These are phyloP conservation scores for Rusavskia elegans DNA, from an alignment of 495 filamentous ascomycete genomes.

Conservation along the genomic window DNA sequence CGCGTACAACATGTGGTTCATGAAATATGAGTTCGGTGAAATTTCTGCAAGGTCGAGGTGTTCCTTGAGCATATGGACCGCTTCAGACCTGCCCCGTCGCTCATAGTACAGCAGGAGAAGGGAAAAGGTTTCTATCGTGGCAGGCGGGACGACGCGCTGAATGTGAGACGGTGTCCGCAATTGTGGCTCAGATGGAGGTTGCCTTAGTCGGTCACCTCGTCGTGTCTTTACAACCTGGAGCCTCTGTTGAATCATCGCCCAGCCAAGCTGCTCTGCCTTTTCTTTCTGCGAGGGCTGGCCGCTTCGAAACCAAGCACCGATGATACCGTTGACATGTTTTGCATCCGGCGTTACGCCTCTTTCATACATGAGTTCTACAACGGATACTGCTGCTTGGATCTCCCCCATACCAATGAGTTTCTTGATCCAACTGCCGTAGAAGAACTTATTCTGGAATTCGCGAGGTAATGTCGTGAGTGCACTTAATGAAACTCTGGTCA, in stretches of 20 bases:
- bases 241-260: constrained; percentile 57
- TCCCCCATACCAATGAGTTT: constrained; percentile 59
- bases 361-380: constrained; percentile 51
- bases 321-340: constrained; percentile 59
- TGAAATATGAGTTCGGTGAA: constrained; percentile 48
- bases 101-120: constrained; percentile 58
- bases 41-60: constrained; percentile 43
- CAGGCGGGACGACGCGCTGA: constrained; percentile 32
- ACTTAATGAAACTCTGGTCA: constrained; percentile 35
- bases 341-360: constrained; percentile 46
- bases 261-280: constrained; percentile 55
- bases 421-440: constrained; percentile 70
- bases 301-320: constrained; percentile 57
- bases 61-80: constrained; percentile 39
- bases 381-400: constrained; percentile 48
- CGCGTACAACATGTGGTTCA: constrained; percentile 59
- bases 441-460: constrained; percentile 57
- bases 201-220: background rate
- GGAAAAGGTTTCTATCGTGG: constrained; percentile 62
- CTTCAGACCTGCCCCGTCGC: constrained; percentile 37
- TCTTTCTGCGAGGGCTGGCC: constrained; percentile 32
- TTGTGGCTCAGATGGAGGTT: constrained; percentile 5
- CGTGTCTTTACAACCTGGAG: constrained; percentile 39
- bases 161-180: constrained; percentile 20
- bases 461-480: constrained; percentile 39